Evolutionary conservation across 1,139 yeast genomes (phyloP).

Genomic region (Yarrowia galli): DNA sequence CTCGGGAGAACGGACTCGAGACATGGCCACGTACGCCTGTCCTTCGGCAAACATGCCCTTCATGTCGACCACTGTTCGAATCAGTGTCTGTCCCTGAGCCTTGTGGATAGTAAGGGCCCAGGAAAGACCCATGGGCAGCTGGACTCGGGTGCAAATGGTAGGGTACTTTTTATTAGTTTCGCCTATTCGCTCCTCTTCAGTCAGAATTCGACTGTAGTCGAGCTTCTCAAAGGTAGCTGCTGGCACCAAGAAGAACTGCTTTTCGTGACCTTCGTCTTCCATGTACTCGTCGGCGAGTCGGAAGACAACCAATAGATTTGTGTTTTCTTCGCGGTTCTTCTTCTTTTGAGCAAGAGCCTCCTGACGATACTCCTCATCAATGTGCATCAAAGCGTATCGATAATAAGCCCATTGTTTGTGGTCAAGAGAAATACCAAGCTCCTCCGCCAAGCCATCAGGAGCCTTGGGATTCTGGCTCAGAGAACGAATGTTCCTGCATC

Average conservation of each 20-base stretch:
- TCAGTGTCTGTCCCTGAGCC: constrained; percentile 94
- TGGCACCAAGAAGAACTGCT: constrained; percentile 3
- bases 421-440: not conserved
- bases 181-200: not conserved
- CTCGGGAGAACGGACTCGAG: constrained; percentile 58
- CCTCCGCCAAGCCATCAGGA: not conserved
- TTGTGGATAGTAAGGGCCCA: constrained; percentile 97
- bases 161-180: constrained; percentile 1
- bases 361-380: constrained; percentile 25
- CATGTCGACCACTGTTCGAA: constrained; percentile 81
- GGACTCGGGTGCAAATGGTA: constrained; percentile 47
- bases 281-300: constrained; percentile 11
- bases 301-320: not conserved
- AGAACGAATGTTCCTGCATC: not conserved
- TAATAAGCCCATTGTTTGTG: constrained; percentile 2
- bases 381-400: constrained; percentile 22
- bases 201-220: constrained; percentile 3
- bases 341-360: constrained; percentile 23
- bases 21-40: constrained; percentile 92
- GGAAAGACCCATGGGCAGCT: constrained; percentile 85
- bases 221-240: not conserved
- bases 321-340: not conserved
- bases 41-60: constrained; percentile 84
- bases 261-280: not conserved
- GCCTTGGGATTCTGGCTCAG: not conserved